Percentiles rank a stretch among this genome's conserved stretches.
Conservation (phyloP, 208 protist genomes). For the Trypanosoma lewisi region DNA sequence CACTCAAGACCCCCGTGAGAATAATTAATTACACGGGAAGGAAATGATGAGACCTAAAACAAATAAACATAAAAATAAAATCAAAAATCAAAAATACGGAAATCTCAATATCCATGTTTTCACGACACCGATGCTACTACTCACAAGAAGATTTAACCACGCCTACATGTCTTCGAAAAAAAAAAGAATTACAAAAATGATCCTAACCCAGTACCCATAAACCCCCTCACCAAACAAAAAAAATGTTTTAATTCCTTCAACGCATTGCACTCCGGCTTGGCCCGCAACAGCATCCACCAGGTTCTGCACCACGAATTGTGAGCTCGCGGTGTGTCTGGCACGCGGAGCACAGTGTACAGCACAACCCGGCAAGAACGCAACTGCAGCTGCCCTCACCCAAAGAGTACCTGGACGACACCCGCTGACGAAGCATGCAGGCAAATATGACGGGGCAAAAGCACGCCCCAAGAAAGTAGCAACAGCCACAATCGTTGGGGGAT, state of each 20-base stretch:
- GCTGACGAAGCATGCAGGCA: slow-evolving; percentile 6
- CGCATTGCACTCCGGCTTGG: not conserved
- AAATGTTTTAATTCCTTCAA: not conserved
- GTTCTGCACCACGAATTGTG: slow-evolving; percentile 8
- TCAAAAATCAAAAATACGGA: no score
- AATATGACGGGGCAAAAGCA: not conserved
- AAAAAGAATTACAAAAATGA: not conserved
- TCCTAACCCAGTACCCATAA: not conserved
- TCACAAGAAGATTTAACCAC: no score
- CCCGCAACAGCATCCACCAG: slow-evolving; percentile 12
- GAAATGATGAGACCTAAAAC: no score
- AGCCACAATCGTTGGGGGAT: not conserved
- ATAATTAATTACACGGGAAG: no score
- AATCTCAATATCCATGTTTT: no score
- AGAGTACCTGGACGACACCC: slow-evolving; percentile 12
- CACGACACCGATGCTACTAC: no score
- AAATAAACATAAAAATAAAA: no score
- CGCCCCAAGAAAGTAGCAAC: slow-evolving; percentile 2
- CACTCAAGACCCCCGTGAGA: no score
- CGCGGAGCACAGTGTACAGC: slow-evolving; percentile 19
- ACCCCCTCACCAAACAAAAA: not conserved
- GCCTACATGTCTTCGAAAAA: no score
- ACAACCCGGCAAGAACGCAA: not conserved
- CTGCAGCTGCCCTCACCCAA: slow-evolving; percentile 8
- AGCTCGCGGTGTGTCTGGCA: slow-evolving; percentile 32